Base-by-base conservation (phyloP, 2,329 filamentous ascomycete genomes). In the Fusarium fracticaudum region DNA sequence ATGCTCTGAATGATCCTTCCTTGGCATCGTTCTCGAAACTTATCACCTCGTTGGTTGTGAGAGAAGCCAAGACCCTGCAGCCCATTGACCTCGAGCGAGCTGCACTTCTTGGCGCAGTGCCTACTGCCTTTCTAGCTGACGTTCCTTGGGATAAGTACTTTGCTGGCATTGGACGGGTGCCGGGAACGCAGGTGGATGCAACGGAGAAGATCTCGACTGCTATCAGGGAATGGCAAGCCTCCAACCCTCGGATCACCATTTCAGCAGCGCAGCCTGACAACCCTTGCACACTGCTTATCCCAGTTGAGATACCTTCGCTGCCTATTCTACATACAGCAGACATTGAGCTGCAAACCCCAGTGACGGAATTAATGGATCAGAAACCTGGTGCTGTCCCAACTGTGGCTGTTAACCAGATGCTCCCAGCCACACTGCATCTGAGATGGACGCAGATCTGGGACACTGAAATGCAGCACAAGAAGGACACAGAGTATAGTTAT, bases 241-340 rank as follows among this genome's bases (percentile, higher is more conserved):
- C 70, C 10, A 76, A 82, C 33, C 67, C 77, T 18, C 76, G 64
- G 11, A 63, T 85, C 18, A 40, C 72, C 5, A 69, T 84, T 1
- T 69, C 78, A 13, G 62, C 77, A 7, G 58, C 68, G 4, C 67
- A 77, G 11, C 60, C 63, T 3, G 70, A 72, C 10, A 84, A 88
- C 26, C 74, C 86, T 82, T 70, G 88, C 88, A 91, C 91, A 18
- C 95, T 99, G 76, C 86, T 93, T 37, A 97, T 99, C 60, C 94
- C 95, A 0, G 95, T 99, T 20, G 94, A 98, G 67, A 91, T 99
- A 3, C 96, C 96, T 0, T 91, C 92, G 3, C 87, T 98, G 5
- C 90, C 94, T 54, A 90, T 98, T 26, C 89, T 98, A 1, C 93
- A 97, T 81, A 97, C 93, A 0, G 92, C 93, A 6, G 90, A 93